A percentile compares a stretch with the other conserved stretches of the same genome.
These are phyloP conservation scores for Candida verbasci DNA, from an alignment of 805 yeast species.

Conservation along the genomic window DNA sequence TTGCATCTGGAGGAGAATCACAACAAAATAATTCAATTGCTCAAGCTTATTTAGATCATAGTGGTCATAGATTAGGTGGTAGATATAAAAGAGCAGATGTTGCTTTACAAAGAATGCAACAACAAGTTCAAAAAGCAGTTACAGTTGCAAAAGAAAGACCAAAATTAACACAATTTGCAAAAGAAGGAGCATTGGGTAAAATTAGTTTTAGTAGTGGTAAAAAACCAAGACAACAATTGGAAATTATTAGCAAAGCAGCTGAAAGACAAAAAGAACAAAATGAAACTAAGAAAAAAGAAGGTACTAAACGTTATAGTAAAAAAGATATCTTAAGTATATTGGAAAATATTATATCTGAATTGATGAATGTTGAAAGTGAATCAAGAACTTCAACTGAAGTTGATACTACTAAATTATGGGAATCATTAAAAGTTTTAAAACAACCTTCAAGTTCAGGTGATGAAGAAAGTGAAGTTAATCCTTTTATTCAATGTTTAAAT, in stretches of 20 bases:
- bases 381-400: conserved; percentile 32
- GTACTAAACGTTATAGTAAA: conserved; percentile 28
- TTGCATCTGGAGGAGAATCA: conserved; percentile 38
- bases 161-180: conserved; percentile 56
- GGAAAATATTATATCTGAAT: conserved; percentile 74
- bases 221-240: conserved; percentile 84
- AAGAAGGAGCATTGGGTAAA: conserved; percentile 88
- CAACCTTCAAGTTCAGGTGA: conserved; percentile 50
- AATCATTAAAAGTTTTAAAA: conserved; percentile 68
- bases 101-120: conserved; percentile 96
- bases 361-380: conserved; percentile 73
- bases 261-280: conserved; percentile 38
- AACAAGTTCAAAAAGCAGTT: conserved; percentile 94
- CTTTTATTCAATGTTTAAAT: conserved; percentile 77
- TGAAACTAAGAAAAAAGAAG: conserved; percentile 17
- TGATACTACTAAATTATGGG: conserved; percentile 58
- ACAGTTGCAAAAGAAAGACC: conserved; percentile 90
- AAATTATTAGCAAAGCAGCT: conserved; percentile 50
- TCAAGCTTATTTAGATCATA: conserved; percentile 83
- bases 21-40: conserved; percentile 78
- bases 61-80: conserved; percentile 88
- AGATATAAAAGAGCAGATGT: conserved; percentile 80
- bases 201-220: conserved; percentile 75
- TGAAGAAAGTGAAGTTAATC: conserved; percentile 51
- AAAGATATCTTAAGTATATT: conserved; percentile 56